Evolutionary conservation across 805 yeast genomes (phyloP).

Genomic region (Kodamaea kaohsiungensis): DNA sequence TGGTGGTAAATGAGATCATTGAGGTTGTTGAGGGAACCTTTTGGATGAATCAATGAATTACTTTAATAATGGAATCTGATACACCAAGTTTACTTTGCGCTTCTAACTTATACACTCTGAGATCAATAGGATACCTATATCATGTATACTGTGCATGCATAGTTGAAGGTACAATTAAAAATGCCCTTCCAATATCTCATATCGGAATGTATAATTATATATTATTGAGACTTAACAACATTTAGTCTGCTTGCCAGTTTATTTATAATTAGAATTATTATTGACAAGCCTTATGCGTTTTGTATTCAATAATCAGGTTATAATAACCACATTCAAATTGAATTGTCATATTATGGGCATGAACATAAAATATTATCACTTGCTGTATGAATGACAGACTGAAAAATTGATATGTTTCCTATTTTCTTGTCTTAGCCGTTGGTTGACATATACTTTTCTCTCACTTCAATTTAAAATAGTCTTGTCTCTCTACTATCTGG

Average conservation of each 20-base stretch:
- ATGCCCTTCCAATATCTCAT: not conserved
- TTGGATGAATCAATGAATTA: no score
- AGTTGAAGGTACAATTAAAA: not conserved
- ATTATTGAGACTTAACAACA: no score
- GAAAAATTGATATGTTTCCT: not conserved
- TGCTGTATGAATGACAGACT: not conserved
- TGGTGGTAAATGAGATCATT: no score
- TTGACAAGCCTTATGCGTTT: not conserved
- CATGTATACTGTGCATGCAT: not conserved
- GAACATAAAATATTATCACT: not conserved
- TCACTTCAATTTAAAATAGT: no score
- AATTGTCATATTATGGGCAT: not conserved
- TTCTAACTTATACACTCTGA: no score
- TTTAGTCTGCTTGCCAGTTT: not conserved
- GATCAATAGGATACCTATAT: not conserved
- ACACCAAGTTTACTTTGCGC: no score
- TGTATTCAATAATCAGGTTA: not conserved
- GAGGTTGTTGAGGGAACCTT: no score
- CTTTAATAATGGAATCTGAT: no score
- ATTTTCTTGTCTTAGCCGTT: not conserved
- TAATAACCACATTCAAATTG: not conserved
- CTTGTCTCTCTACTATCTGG: no score
- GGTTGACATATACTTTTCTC: not conserved
- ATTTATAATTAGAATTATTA: no score
- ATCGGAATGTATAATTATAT: not conserved